Conservation (phyloP, 1,284 basidiomycete genomes). For the Heterobasidion parviporum region DNA sequence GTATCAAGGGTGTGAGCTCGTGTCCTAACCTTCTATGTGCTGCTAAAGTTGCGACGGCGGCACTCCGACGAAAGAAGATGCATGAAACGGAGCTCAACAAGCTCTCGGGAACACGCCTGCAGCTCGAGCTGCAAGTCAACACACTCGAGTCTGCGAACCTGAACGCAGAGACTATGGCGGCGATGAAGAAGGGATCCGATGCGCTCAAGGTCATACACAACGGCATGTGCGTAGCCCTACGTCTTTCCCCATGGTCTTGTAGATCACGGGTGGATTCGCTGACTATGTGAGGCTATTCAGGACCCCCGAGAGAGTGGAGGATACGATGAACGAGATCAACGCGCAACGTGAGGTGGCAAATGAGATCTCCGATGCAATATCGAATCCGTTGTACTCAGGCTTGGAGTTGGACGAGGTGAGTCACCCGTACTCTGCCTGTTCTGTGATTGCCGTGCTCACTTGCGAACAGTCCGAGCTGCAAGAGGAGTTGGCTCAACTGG, state of each 20-base stretch:
- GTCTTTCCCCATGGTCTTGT: slow-evolving; percentile 3
- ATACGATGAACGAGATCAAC: slow-evolving; percentile 84
- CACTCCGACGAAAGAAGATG: slow-evolving; percentile 93
- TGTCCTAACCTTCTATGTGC: neutral
- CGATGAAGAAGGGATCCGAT: slow-evolving; percentile 94
- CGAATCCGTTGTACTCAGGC: slow-evolving; percentile 66
- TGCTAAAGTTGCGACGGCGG: slow-evolving; percentile 70
- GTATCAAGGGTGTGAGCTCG: neutral
- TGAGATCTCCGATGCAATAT: slow-evolving; percentile 94
- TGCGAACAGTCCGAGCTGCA: slow-evolving; percentile 68
- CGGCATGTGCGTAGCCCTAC: slow-evolving; percentile 63
- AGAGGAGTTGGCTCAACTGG: slow-evolving; percentile 82
- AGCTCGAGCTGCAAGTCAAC: slow-evolving; percentile 95
- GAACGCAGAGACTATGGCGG: slow-evolving; percentile 96
- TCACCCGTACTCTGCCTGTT: slow-evolving; percentile 15
- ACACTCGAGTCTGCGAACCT: slow-evolving; percentile 97
- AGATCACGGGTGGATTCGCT: neutral
- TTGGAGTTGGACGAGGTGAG: slow-evolving; percentile 69
- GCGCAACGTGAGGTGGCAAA: slow-evolving; percentile 93
- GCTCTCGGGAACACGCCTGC: slow-evolving; percentile 82
- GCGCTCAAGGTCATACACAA: slow-evolving; percentile 92
- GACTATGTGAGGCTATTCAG: slow-evolving; percentile 31
- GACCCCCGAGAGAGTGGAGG: slow-evolving; percentile 87
- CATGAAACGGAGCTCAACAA: slow-evolving; percentile 86
- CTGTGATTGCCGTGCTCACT: slow-evolving; percentile 4